phyloP scores from a whole-genome alignment of 2,329 filamentous ascomycete genomes.

The Lachnellula subtilissima region DNA sequence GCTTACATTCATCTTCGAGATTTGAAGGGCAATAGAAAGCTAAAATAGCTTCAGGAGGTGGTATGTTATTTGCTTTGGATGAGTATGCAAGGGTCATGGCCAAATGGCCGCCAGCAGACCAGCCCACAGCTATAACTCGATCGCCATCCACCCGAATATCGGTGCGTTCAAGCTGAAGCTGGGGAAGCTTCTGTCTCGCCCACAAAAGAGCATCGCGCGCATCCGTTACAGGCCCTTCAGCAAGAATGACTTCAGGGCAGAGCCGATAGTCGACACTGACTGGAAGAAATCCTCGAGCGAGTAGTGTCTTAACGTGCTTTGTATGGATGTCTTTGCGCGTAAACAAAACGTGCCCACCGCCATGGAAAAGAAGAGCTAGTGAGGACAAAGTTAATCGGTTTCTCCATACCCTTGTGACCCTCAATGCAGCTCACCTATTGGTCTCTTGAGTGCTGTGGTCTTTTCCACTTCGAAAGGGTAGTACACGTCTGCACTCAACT shows the following conservation, averaged over 20 bases:
- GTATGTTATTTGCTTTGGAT: conserved; percentile 23
- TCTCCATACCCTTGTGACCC: background rate
- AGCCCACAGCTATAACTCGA: conserved; percentile 40
- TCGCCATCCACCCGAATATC: conserved; percentile 26
- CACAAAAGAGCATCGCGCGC: conserved; percentile 40
- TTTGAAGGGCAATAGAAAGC: conserved; percentile 42
- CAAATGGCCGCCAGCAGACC: conserved; percentile 45
- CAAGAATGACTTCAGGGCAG: conserved; percentile 43
- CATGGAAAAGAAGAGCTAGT: conserved; percentile 41
- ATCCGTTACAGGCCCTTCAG: conserved; percentile 44
- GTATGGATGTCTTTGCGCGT: conserved; percentile 35
- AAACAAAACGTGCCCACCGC: conserved; percentile 39
- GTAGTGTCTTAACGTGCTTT: conserved; percentile 34
- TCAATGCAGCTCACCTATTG: background rate
- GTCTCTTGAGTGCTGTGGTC: background rate
- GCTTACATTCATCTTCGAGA: conserved; percentile 31
- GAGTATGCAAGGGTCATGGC: conserved; percentile 43
- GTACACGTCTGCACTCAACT: conserved; percentile 31
- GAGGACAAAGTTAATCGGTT: background rate
- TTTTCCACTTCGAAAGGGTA: conserved; percentile 19
- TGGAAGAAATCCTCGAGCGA: conserved; percentile 39
- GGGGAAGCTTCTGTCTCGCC: conserved; percentile 33
- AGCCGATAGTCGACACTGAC: conserved; percentile 47
- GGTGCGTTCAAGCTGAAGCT: conserved; percentile 15
- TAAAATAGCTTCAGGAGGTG: conserved; percentile 39